Conservation (phyloP, 2,329 filamentous ascomycete species). For the Aspergillus texensis region DNA sequence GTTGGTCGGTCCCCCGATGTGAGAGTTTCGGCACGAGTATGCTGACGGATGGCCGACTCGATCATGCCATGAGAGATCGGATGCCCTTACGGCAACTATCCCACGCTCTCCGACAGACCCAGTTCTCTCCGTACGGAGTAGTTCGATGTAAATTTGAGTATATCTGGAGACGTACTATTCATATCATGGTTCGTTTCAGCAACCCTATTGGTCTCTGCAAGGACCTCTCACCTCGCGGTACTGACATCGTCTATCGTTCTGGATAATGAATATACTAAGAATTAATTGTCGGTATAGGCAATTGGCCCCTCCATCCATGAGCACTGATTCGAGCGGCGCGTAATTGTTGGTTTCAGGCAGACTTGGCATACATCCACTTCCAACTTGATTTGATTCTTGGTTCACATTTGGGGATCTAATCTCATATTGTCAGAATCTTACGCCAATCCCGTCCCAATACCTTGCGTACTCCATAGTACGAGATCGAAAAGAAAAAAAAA, state of each 20-base stretch:
- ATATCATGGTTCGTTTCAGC: not conserved
- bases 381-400: constrained; percentile 4
- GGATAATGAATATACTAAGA: not conserved
- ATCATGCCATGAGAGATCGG: constrained; percentile 18
- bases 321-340: not conserved
- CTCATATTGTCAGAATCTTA: not conserved
- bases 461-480: not conserved
- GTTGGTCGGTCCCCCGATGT: constrained; percentile 12
- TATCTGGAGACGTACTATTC: not conserved
- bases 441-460: not conserved
- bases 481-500: not conserved
- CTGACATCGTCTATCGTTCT: not conserved
- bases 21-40: constrained; percentile 17
- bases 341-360: not conserved
- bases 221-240: not conserved
- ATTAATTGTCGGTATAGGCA: not conserved
- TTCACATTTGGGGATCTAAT: constrained; percentile 2
- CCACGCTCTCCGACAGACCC: not conserved
- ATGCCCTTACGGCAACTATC: constrained; percentile 3
- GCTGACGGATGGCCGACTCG: constrained; percentile 16
- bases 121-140: not conserved
- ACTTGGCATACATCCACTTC: constrained; percentile 1
- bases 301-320: not conserved
- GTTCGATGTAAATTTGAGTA: not conserved
- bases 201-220: not conserved